phyloP scores from a whole-genome alignment of 75 land plant genomes.

The Pinus tabuliformis region DNA sequence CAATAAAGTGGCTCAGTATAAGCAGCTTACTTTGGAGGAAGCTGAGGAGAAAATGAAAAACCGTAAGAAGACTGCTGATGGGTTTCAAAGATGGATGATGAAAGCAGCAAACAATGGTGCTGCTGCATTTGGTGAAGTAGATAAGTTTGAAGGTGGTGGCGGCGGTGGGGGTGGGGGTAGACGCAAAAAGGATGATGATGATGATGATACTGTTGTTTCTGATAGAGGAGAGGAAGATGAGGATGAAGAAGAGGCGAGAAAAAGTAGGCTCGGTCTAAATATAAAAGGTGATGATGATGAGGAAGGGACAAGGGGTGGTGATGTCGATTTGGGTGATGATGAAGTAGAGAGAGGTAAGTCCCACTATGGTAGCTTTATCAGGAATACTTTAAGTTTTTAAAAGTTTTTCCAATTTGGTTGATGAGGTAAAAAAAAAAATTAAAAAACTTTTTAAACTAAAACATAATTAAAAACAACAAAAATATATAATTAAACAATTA shows the following conservation, averaged over 20 bases:
- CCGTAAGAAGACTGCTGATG: constrained; percentile 88
- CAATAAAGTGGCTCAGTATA: constrained; percentile 92
- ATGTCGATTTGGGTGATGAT: constrained; percentile 79
- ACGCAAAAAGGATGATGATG: constrained; percentile 56
- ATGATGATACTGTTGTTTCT: constrained; percentile 43
- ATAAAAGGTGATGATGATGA: constrained; percentile 80
- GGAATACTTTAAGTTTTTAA: no score
- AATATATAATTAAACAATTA: no score
- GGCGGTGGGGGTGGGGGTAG: constrained; percentile 40
- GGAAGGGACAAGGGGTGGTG: constrained; percentile 66
- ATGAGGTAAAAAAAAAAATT: no score
- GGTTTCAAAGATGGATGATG: constrained; percentile 99
- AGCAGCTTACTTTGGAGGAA: constrained; percentile 98
- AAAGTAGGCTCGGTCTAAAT: constrained; percentile 68
- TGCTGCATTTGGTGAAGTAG: constrained; percentile 90
- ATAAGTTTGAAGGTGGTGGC: constrained; percentile 29
- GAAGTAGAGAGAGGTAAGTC: constrained; percentile 89
- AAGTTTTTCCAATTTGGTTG: not conserved
- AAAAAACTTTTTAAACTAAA: no score
- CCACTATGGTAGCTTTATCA: not conserved
- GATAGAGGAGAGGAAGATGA: constrained; percentile 88
- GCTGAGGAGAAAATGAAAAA: constrained; percentile 99
- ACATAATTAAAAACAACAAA: no score
- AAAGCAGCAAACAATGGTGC: constrained; percentile 91
- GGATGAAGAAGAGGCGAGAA: constrained; percentile 82